Conservation (phyloP, 164 flowering plant species). For the Aristolochia californica region DNA sequence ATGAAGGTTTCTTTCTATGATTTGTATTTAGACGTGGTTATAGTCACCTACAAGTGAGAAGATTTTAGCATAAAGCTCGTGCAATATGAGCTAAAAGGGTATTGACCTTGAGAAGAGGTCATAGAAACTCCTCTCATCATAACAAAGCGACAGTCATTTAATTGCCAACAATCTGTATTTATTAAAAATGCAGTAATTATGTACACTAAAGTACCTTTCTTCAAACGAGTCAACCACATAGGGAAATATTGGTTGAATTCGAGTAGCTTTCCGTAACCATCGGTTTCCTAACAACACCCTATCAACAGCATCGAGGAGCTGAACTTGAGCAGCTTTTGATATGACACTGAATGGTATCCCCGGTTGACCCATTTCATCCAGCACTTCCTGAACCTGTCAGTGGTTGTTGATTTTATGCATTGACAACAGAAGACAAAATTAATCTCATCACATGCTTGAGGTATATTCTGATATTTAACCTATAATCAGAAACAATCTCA, state of each 20-base stretch:
- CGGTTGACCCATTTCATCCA: conserved; percentile 78
- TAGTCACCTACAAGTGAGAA: too few relatives aligned
- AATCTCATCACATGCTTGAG: background rate
- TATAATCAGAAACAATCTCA: background rate
- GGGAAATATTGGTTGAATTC: conserved; percentile 94
- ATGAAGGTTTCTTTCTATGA: too few relatives aligned
- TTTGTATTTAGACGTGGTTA: too few relatives aligned
- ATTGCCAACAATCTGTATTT: too few relatives aligned
- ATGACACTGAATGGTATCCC: conserved; percentile 76
- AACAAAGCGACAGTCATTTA: too few relatives aligned
- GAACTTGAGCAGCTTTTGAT: conserved; percentile 84
- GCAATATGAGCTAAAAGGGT: too few relatives aligned
- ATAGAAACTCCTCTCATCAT: too few relatives aligned
- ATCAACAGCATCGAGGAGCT: conserved; percentile 72
- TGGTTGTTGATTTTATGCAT: background rate
- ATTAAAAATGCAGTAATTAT: too few relatives aligned
- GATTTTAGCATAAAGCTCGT: too few relatives aligned
- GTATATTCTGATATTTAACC: too few relatives aligned
- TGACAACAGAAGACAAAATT: background rate
- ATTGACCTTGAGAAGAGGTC: too few relatives aligned
- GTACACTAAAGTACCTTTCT: conserved; percentile 42
- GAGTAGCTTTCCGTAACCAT: conserved; percentile 86
- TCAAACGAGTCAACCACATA: conserved; percentile 89
- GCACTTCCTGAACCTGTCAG: conserved; percentile 67
- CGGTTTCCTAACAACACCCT: conserved; percentile 77